Percentiles rank a stretch among this genome's conserved stretches.
These are phyloP conservation scores for Solanum lignicaule DNA, from an alignment of 257 asterid species.

Conservation along the genomic window DNA sequence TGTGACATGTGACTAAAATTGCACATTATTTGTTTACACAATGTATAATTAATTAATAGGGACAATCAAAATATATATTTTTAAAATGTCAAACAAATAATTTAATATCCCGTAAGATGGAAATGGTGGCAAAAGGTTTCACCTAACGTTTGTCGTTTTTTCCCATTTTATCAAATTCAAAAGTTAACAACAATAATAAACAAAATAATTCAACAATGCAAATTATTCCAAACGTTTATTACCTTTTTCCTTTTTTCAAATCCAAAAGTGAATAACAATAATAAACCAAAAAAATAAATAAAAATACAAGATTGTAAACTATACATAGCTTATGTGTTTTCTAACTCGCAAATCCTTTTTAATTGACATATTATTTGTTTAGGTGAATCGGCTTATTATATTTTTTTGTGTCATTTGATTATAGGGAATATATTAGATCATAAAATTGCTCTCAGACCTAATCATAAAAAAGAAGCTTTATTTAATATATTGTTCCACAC, in stretches of 20 bases:
- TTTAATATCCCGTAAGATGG: not conserved
- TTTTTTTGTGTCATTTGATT: not conserved
- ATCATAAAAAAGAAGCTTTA: not conserved
- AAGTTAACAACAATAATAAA: not conserved
- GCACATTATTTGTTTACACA: constrained; percentile 9
- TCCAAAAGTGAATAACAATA: no score
- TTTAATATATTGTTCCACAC: no score
- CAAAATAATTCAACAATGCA: not conserved
- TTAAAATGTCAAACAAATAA: constrained; percentile 2
- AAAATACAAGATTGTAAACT: not conserved
- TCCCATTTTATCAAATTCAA: not conserved
- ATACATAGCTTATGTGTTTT: not conserved
- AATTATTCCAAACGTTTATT: not conserved
- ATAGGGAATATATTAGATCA: not conserved
- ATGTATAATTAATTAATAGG: constrained; percentile 19
- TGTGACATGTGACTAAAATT: constrained; percentile 33
- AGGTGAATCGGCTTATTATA: not conserved
- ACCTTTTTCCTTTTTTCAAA: not conserved
- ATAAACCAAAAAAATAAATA: not conserved
- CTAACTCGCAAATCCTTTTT: not conserved
- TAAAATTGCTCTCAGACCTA: not conserved
- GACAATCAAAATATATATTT: not conserved
- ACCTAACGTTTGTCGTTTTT: not conserved
- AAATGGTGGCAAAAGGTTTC: not conserved
- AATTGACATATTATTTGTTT: not conserved